These are phyloP conservation scores for Pseudogymnoascus sp. DNA, from an alignment of 2,329 filamentous ascomycete genomes.

Conservation along the genomic window DNA sequence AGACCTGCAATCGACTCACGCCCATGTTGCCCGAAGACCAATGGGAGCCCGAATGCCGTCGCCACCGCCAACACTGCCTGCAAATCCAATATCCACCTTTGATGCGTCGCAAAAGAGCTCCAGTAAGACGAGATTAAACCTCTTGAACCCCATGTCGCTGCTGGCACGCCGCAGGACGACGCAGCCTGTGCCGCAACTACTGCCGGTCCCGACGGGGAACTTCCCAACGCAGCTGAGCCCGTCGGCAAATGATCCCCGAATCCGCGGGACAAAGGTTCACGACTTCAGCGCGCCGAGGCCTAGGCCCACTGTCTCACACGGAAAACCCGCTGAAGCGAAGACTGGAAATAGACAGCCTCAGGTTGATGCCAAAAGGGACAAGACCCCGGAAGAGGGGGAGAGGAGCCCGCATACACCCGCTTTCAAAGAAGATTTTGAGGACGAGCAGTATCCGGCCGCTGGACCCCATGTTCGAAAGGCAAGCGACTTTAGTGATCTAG, in stretches of 20 bases:
- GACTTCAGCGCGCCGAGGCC: conserved; percentile 56
- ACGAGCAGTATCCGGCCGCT: conserved; percentile 33
- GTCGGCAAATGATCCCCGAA: conserved; percentile 50
- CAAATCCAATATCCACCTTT: conserved; percentile 15
- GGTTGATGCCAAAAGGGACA: conserved; percentile 10
- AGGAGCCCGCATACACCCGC: conserved; percentile 39
- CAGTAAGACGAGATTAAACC: conserved; percentile 27
- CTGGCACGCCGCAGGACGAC: conserved; percentile 27
- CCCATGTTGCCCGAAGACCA: conserved; percentile 18
- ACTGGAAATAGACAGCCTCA: neutral
- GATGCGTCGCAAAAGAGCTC: conserved; percentile 21
- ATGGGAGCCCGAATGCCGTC: conserved; percentile 22
- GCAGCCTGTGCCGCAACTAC: conserved; percentile 24
- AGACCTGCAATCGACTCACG: conserved; percentile 17
- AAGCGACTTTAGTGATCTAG: conserved; percentile 26
- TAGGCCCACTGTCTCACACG: conserved; percentile 32
- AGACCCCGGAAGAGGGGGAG: conserved; percentile 7
- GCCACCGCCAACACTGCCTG: conserved; percentile 15
- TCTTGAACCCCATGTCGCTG: conserved; percentile 33
- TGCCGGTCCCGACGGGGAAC: conserved; percentile 20
- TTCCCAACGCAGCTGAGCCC: conserved; percentile 22
- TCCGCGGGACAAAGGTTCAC: conserved; percentile 55
- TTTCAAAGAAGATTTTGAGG: conserved; percentile 47
- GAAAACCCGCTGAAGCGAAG: neutral
- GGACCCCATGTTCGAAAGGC: conserved; percentile 28